Conservation (phyloP, 2,329 filamentous ascomycete species). For the Paecilomyces sp. region DNA sequence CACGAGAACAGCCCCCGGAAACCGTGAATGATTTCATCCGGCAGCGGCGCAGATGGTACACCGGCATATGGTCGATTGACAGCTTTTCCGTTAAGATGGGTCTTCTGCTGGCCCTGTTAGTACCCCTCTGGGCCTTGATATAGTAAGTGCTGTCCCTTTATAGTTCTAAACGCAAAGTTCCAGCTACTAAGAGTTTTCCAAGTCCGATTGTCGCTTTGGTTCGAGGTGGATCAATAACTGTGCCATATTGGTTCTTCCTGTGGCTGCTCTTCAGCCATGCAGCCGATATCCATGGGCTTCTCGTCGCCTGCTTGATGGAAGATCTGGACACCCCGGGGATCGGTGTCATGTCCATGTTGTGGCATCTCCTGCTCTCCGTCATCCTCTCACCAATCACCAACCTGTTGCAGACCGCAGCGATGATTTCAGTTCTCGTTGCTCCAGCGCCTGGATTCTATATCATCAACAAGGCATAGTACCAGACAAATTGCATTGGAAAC, state of each 20-base stretch:
- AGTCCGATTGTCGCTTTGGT: background rate
- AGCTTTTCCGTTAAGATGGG: background rate
- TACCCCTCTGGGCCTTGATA: background rate
- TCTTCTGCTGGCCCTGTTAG: background rate
- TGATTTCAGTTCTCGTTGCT: background rate
- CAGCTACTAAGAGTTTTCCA: background rate
- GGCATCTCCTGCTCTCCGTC: background rate
- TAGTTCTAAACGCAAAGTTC: background rate
- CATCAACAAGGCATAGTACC: background rate
- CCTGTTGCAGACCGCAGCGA: background rate
- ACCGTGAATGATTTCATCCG: constrained; percentile 4
- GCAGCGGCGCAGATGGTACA: constrained; percentile 7
- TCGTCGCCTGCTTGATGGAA: background rate
- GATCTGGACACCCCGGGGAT: background rate
- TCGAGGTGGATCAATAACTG: background rate
- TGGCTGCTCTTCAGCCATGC: background rate
- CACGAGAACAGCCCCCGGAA: constrained; percentile 5
- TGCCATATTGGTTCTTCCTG: background rate
- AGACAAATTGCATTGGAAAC: background rate
- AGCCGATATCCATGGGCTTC: background rate
- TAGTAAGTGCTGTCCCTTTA: background rate
- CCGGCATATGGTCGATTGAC: constrained; percentile 2
- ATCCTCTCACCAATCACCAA: background rate
- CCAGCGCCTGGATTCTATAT: background rate
- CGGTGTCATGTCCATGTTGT: background rate